Conservation (phyloP, 306 rosid genomes). For the Acacia acuminata region DNA sequence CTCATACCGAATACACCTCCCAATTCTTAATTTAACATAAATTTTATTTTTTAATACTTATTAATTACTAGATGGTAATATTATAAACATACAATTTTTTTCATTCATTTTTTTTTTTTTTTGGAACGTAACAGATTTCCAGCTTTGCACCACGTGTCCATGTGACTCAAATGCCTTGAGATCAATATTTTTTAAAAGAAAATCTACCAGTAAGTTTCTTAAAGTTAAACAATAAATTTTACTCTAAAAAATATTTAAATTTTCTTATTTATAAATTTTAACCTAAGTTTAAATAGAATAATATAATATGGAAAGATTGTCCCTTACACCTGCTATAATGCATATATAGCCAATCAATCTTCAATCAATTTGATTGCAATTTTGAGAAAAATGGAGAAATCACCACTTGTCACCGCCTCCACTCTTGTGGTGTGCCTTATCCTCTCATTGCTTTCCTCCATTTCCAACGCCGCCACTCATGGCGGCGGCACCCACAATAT, state of each 20-base stretch:
- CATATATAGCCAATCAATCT: background rate
- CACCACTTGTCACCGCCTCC: background rate
- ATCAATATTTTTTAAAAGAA: background rate
- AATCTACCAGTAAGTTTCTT: background rate
- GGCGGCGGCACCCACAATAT: conserved; percentile 56
- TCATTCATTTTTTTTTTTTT: no score
- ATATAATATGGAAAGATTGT: background rate
- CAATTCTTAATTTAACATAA: no score
- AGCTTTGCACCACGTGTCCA: background rate
- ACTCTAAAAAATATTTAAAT: no score
- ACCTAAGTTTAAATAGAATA: background rate
- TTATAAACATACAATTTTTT: no score
- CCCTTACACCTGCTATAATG: background rate
- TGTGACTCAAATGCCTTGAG: background rate
- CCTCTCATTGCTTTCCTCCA: conserved; percentile 24
- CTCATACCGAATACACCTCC: no score
- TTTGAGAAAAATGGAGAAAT: background rate
- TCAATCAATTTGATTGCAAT: background rate
- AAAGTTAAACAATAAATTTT: no score
- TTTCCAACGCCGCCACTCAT: conserved; percentile 12
- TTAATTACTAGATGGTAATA: background rate
- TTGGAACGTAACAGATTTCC: background rate
- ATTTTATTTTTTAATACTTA: no score
- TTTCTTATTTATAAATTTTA: no score
- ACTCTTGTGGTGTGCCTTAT: conserved; percentile 32